Evolutionary conservation across 192 early-diverging fungal genomes (phyloP).

Genomic region (Podila minutissima): DNA sequence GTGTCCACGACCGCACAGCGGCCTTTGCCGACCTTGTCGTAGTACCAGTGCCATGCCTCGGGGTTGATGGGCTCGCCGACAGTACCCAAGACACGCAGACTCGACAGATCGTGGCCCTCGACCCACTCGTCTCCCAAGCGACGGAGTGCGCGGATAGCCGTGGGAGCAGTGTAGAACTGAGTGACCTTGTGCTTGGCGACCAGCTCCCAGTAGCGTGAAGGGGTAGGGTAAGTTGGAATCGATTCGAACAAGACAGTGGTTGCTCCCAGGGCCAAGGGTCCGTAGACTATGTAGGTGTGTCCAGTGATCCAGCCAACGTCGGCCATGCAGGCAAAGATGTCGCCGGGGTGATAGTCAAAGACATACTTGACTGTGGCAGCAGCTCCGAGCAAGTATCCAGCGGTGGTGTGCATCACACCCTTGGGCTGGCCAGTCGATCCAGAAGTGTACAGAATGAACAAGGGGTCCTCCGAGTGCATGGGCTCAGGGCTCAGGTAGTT

Average conservation of each 20-base stretch:
- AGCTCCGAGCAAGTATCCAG: conserved; percentile 91
- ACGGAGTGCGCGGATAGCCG: conserved; percentile 94
- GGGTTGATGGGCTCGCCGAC: conserved; percentile 99
- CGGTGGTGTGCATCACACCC: conserved; percentile 95
- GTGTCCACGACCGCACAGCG: conserved; percentile 95
- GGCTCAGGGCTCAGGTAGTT: conserved; percentile 84
- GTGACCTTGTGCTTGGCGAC: conserved; percentile 92
- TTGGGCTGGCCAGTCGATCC: conserved; percentile 93
- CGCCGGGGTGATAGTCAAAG: conserved; percentile 92
- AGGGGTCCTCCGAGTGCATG: conserved; percentile 90
- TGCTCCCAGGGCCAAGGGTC: conserved; percentile 84
- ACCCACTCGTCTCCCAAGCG: conserved; percentile 85
- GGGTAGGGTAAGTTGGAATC: conserved; percentile 92
- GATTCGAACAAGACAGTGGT: conserved; percentile 95
- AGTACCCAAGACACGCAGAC: conserved; percentile 91
- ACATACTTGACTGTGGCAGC: conserved; percentile 87
- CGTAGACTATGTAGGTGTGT: conserved; percentile 93
- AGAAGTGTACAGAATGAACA: conserved; percentile 96
- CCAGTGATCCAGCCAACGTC: conserved; percentile 94
- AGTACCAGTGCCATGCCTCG: conserved; percentile 98
- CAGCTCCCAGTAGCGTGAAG: conserved; percentile 82
- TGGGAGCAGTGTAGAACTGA: conserved; percentile 98
- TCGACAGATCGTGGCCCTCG: conserved; percentile 79
- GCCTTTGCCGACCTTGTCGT: conserved; percentile 88
- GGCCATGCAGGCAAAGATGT: conserved; percentile 94